Conservation (phyloP, 176 grass and related monocot genomes). For the Paspalum vaginatum region DNA sequence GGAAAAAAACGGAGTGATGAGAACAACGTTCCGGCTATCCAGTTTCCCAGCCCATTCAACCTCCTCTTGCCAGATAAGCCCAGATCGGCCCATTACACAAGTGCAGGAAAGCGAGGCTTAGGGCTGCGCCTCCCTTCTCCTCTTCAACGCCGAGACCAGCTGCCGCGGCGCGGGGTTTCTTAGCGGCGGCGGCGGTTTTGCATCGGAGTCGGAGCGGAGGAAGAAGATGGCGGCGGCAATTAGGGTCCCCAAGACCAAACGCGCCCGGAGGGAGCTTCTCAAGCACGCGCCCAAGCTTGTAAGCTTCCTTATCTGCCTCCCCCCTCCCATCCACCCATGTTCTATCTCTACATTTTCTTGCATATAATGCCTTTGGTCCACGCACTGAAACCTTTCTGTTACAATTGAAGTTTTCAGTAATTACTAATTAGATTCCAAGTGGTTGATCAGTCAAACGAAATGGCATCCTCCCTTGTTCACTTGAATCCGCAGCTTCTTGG, state of each 20-base stretch:
- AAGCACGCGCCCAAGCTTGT: slow-evolving; percentile 82
- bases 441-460: neutral
- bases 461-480: neutral
- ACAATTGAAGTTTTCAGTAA: neutral
- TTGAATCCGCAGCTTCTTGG: neutral
- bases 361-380: neutral
- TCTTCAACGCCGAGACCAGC: too few relatives aligned
- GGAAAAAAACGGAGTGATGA: too few relatives aligned
- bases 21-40: too few relatives aligned
- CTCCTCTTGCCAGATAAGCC: neutral
- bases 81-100: neutral
- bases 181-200: too few relatives aligned
- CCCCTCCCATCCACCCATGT: too few relatives aligned
- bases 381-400: neutral
- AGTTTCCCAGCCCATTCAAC: neutral
- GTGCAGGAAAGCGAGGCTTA: neutral
- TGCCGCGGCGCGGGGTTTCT: neutral
- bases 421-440: neutral
- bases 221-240: slow-evolving; percentile 53
- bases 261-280: slow-evolving; percentile 67
- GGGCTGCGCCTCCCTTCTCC: neutral
- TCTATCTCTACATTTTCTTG: neutral
- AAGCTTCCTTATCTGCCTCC: neutral
- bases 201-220: neutral
- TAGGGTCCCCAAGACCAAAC: slow-evolving; percentile 62